phyloP scores from a whole-genome alignment of 1,284 basidiomycete species.

The Mrakiaceae sp. region DNA sequence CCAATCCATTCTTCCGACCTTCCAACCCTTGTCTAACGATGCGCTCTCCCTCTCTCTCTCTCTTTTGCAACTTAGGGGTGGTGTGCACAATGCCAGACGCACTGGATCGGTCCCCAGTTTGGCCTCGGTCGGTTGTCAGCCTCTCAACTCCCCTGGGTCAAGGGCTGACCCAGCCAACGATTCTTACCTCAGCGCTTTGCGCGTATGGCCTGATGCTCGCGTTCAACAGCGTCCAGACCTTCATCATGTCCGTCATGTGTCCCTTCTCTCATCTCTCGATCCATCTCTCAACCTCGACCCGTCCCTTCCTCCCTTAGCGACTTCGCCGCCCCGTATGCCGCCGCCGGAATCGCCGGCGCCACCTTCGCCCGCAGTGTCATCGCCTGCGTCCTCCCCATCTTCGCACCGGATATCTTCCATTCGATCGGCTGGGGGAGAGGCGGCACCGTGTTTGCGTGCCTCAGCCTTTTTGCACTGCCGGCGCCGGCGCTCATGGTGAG shows the following conservation, averaged over 20 bases:
- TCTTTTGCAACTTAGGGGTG: slow-evolving; percentile 19
- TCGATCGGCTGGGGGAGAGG: slow-evolving; percentile 39
- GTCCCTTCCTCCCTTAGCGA: slow-evolving; percentile 20
- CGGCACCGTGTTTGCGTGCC: slow-evolving; percentile 32
- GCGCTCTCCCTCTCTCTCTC: too few relatives aligned
- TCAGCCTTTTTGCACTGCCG: slow-evolving; percentile 34
- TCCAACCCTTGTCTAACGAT: too few relatives aligned
- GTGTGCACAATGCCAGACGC: slow-evolving; percentile 31
- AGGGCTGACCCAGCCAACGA: background rate
- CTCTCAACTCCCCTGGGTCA: background rate
- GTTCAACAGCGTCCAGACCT: slow-evolving; percentile 37
- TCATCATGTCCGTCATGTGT: slow-evolving; percentile 25
- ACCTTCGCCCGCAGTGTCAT: slow-evolving; percentile 29
- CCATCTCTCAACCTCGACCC: too few relatives aligned
- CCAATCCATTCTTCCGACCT: background rate
- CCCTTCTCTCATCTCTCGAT: too few relatives aligned
- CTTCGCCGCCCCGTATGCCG: slow-evolving; percentile 39
- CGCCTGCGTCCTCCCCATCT: slow-evolving; percentile 37
- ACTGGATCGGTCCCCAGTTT: slow-evolving; percentile 34
- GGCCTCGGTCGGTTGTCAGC: slow-evolving; percentile 20
- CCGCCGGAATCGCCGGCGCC: slow-evolving; percentile 25
- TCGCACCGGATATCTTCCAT: slow-evolving; percentile 34
- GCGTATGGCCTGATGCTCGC: slow-evolving; percentile 32
- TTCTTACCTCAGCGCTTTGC: background rate
- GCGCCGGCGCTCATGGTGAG: slow-evolving; percentile 32